phyloP scores from a whole-genome alignment of 129 eudicot genomes.

The Silybum marianum region DNA sequence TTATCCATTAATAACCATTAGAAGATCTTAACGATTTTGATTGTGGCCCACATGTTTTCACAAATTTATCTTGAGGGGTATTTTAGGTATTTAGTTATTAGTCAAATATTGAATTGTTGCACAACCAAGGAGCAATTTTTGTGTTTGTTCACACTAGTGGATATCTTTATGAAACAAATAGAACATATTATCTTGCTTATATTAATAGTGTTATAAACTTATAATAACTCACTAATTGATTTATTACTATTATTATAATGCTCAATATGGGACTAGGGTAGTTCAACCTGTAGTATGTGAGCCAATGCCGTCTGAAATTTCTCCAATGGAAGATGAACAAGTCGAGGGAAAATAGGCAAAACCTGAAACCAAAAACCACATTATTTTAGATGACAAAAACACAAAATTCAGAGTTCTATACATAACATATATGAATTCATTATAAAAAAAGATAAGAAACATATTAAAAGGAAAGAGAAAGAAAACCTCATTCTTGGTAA shows the following conservation, averaged over 20 bases:
- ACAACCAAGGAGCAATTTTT: not conserved
- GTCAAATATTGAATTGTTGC: not conserved
- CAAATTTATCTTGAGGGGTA: not conserved
- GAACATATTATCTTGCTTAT: not conserved
- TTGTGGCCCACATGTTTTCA: not conserved
- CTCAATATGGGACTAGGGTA: not conserved
- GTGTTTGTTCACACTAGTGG: not conserved
- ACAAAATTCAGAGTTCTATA: not conserved
- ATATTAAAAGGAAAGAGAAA: conserved; percentile 11
- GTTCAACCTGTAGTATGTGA: conserved; percentile 79
- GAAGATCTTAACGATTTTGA: not conserved
- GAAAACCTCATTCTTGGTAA: conserved; percentile 79
- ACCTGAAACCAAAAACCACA: conserved; percentile 54
- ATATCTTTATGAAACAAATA: not conserved
- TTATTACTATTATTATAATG: not conserved
- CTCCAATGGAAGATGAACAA: conserved; percentile 84
- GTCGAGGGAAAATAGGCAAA: conserved; percentile 90
- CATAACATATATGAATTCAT: not conserved
- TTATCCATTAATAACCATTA: not conserved
- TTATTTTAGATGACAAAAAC: not conserved
- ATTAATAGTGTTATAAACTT: not conserved
- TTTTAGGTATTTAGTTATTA: not conserved
- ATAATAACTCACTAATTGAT: not conserved
- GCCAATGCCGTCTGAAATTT: conserved; percentile 94
- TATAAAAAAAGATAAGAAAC: not conserved